phyloP scores from a whole-genome alignment of 495 filamentous ascomycete genomes.

The Alectoria sarmentosa region DNA sequence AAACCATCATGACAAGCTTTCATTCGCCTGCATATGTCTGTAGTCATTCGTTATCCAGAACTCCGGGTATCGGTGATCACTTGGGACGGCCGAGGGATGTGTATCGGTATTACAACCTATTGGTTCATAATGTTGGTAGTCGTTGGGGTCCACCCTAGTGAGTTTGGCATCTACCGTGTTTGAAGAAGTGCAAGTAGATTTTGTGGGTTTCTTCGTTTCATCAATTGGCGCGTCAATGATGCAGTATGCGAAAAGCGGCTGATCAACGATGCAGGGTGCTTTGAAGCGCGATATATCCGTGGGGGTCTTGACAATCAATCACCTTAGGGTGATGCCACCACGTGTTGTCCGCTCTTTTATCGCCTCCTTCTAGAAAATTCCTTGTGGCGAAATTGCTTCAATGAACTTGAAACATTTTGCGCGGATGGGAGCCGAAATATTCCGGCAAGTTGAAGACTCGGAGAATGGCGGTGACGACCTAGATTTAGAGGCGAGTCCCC shows the following conservation, averaged over 20 bases:
- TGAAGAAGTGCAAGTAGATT: background rate
- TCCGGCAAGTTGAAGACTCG: slow-evolving; percentile 2
- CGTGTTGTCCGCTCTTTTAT: slow-evolving; percentile 6
- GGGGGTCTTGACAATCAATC: background rate
- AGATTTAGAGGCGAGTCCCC: slow-evolving; percentile 1
- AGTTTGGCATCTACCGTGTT: background rate
- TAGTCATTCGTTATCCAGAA: background rate
- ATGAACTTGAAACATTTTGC: background rate
- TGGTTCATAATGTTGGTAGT: background rate
- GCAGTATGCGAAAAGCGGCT: slow-evolving; percentile 3
- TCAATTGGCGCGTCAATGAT: slow-evolving; percentile 15
- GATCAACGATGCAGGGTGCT: slow-evolving; percentile 9
- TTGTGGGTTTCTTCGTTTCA: slow-evolving; percentile 2
- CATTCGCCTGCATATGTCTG: slow-evolving; percentile 1
- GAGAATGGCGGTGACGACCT: background rate
- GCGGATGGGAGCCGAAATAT: background rate
- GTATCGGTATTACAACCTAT: background rate
- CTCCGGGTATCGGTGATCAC: slow-evolving; percentile 2
- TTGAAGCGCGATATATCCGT: slow-evolving; percentile 11
- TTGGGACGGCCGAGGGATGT: background rate
- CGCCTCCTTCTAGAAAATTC: background rate
- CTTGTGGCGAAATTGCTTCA: background rate
- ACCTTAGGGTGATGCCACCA: background rate
- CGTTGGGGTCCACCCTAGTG: background rate
- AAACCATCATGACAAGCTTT: background rate